These are phyloP conservation scores for Apiotrichum siamense DNA, from an alignment of 1,284 basidiomycete species.

Conservation along the genomic window DNA sequence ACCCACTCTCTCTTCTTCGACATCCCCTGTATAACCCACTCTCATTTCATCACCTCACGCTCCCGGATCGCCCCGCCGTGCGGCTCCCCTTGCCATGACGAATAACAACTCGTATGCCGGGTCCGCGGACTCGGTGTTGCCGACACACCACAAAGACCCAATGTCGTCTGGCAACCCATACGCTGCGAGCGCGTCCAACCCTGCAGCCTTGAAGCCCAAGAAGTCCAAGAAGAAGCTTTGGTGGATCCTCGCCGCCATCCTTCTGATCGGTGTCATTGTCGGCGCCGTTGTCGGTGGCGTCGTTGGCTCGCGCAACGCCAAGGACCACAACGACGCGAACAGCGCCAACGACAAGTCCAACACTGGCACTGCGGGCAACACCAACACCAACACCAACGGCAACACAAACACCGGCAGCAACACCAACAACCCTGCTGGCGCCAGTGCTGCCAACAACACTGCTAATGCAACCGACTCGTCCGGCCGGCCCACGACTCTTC, in stretches of 20 bases:
- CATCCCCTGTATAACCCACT: not conserved
- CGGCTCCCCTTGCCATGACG: not conserved
- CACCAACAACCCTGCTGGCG: not conserved
- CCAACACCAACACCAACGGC: not conserved
- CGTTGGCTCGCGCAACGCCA: conserved; percentile 54
- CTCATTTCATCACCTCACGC: not conserved
- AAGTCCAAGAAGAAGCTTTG: conserved; percentile 45
- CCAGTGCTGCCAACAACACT: not conserved
- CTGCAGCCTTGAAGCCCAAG: conserved; percentile 17
- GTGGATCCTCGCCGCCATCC: conserved; percentile 34
- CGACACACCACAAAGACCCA: conserved; percentile 29
- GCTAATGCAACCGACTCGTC: conserved; percentile 43
- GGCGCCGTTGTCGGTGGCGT: conserved; percentile 69
- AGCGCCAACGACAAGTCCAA: conserved; percentile 48
- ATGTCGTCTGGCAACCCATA: conserved; percentile 41
- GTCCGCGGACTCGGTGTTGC: conserved; percentile 9
- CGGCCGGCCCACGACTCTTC: conserved; percentile 30
- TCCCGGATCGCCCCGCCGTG: not conserved
- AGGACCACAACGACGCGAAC: conserved; percentile 28
- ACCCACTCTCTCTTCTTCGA: conserved; percentile 2
- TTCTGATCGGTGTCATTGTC: conserved; percentile 61
- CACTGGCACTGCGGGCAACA: conserved; percentile 25
- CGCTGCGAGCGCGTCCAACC: conserved; percentile 24
- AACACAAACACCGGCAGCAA: not conserved
- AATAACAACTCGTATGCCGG: not conserved